Evolutionary conservation across 2,329 filamentous ascomycete species (phyloP), one percentile per base, ranked within the genome.

Genomic region (Venturiaceae sp.): DNA sequence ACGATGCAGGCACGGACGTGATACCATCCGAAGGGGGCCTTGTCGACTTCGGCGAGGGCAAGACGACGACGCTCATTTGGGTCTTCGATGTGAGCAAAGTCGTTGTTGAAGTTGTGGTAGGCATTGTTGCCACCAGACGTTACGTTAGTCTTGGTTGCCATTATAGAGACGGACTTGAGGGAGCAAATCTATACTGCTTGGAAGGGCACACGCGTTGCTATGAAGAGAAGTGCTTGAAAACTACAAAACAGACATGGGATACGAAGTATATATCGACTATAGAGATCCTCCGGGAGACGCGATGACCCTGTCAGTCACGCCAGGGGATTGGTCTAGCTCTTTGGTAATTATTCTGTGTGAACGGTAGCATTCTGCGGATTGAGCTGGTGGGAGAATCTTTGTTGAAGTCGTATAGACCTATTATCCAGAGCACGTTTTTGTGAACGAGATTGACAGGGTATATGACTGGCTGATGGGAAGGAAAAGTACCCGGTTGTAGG

Each of bases 21-120:
- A 69, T 91, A 90, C 88, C 69, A 92, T 66, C 88, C 86, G 61
- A 92, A 92, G 3, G 85, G 85, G 6, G 87, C 87, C 74, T 86
- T 86, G 75, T 92, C 88, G 64, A 92, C 86, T 72, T 92, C 86
- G 39, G 87, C 87, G 56, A 94, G 85, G 39, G 89, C 89, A 33
- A 90, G 83, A 62, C 88, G 83, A 64, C 89, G 81, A 59, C 88
- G 85, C 78, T 92, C 88, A 64, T 90, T 90, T 60, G 87, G 83
- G 69, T 92, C 87, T 61, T 81, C 76, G 64, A 77, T 77, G 63
- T 78, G 81, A 33, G 28, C 30, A 41, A 34, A 58, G 50, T 60
- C 41, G 11, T 28, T 37, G 21, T 32, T 26, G 33, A 59, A 44
- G 58, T 59, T 53, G 26, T 56, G 58, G 32, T 59, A 59, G 23